Evolutionary conservation across 345 rosid genomes (phyloP).

Genomic region (Ceriops decandra): DNA sequence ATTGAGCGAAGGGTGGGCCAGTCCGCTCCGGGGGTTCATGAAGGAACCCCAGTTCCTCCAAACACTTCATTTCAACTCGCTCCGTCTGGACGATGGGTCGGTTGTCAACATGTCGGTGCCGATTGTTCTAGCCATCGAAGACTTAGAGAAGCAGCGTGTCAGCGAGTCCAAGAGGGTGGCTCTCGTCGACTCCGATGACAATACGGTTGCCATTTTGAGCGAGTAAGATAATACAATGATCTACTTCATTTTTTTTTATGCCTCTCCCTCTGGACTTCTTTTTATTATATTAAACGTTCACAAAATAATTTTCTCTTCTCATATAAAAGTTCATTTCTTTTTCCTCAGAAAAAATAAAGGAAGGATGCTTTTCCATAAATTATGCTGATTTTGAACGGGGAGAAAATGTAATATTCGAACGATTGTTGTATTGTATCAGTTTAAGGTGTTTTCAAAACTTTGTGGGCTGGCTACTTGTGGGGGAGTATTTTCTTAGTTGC

Average conservation of each 20-base stretch:
- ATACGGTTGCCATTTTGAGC: constrained; percentile 65
- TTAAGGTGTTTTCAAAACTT: no score
- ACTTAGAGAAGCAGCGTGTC: constrained; percentile 56
- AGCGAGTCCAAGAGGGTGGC: constrained; percentile 66
- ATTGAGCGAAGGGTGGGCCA: constrained; percentile 99
- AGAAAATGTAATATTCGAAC: no score
- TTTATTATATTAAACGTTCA: constrained; percentile 44
- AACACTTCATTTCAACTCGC: constrained; percentile 98
- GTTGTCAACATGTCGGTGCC: constrained; percentile 98
- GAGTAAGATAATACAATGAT: constrained; percentile 47
- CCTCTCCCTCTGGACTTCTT: no score
- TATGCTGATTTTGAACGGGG: no score
- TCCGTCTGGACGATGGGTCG: constrained; percentile 86
- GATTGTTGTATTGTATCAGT: no score
- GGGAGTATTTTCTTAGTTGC: no score
- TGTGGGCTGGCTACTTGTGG: no score
- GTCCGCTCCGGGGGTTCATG: constrained; percentile 96
- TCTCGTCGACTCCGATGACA: constrained; percentile 64
- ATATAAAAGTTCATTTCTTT: no score
- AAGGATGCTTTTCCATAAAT: no score
- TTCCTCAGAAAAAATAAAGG: no score
- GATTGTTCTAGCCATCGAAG: constrained; percentile 82
- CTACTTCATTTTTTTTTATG: no score
- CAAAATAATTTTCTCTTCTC: no score
- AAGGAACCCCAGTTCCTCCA: constrained; percentile 99